A percentile compares a stretch with the other conserved stretches of the same genome.
Evolutionary conservation across 2,329 filamentous ascomycete genomes (phyloP).

Genomic region (Apiospora phragmitis): DNA sequence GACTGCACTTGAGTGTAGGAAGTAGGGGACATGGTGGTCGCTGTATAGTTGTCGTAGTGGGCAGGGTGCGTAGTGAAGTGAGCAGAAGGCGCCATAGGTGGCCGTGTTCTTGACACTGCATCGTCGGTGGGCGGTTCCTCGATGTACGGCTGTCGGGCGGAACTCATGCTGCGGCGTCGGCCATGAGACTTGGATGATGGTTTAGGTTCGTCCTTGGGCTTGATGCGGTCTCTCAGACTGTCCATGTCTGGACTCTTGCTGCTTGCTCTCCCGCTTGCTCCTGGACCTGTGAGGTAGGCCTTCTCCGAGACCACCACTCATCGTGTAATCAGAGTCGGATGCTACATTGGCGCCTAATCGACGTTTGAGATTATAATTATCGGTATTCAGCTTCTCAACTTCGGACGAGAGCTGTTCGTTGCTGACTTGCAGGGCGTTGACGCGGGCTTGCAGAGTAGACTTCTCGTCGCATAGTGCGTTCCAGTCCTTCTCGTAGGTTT

Average conservation of each 20-base stretch:
- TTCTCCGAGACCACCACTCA: slow-evolving; percentile 14
- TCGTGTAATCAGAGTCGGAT: slow-evolving; percentile 10
- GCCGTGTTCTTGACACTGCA: not conserved
- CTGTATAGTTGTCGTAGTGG: not conserved
- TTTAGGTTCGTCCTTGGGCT: not conserved
- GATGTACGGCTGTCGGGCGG: not conserved
- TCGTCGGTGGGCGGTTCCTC: not conserved
- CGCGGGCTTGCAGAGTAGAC: not conserved
- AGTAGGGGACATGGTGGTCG: not conserved
- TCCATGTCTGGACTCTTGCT: not conserved
- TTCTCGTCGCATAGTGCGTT: not conserved
- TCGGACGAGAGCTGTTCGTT: slow-evolving; percentile 5
- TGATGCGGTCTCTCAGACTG: slow-evolving; percentile 11
- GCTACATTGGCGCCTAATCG: not conserved
- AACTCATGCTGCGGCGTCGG: slow-evolving; percentile 1
- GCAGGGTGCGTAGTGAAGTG: not conserved
- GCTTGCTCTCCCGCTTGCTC: slow-evolving; percentile 8
- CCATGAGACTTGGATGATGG: not conserved
- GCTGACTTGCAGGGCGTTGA: not conserved
- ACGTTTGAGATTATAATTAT: not conserved
- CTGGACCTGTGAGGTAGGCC: not conserved
- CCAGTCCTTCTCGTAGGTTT: not conserved
- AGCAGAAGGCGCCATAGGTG: not conserved
- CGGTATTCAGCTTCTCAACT: slow-evolving; percentile 15
- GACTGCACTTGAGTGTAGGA: not conserved